phyloP scores from a whole-genome alignment of 164 flowering plant species.

The Dillenia suffruticosa region DNA sequence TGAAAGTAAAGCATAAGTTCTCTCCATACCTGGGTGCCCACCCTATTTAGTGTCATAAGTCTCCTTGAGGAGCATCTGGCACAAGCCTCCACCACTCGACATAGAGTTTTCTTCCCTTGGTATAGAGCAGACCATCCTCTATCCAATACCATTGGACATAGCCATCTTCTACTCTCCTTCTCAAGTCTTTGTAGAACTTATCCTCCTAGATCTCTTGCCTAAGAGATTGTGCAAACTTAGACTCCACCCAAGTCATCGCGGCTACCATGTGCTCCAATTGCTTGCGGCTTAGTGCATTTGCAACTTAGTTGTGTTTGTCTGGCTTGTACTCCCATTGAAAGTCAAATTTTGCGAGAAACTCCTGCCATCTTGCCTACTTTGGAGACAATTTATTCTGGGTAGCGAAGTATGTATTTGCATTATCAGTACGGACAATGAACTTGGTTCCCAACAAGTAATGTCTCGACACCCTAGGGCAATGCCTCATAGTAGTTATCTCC shows the following conservation, averaged over 20 bases:
- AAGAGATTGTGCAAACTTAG: neutral
- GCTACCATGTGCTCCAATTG: neutral
- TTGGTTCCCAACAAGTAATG: constrained; percentile 11
- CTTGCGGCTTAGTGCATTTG: constrained; percentile 13
- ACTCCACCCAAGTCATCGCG: neutral
- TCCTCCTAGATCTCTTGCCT: neutral
- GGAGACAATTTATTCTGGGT: constrained; percentile 17
- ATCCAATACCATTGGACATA: neutral
- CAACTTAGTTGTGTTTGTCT: neutral
- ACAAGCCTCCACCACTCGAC: constrained; percentile 1
- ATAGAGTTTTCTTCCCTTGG: neutral
- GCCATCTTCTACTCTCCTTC: neutral
- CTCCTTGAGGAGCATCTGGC: constrained; percentile 9
- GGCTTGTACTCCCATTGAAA: constrained; percentile 7
- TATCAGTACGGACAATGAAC: constrained; percentile 5
- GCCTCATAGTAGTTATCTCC: constrained; percentile 6
- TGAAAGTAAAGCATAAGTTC: constrained; percentile 9
- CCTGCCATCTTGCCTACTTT: constrained; percentile 18
- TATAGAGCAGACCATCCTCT: constrained; percentile 12
- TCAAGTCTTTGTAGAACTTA: neutral
- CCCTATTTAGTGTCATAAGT: constrained; percentile 15
- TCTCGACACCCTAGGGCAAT: constrained; percentile 8
- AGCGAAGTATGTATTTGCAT: constrained; percentile 9
- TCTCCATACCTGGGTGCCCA: constrained; percentile 16
- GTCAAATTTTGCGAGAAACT: constrained; percentile 14